phyloP scores from a whole-genome alignment of 345 rosid species.

The Isatis tinctoria region DNA sequence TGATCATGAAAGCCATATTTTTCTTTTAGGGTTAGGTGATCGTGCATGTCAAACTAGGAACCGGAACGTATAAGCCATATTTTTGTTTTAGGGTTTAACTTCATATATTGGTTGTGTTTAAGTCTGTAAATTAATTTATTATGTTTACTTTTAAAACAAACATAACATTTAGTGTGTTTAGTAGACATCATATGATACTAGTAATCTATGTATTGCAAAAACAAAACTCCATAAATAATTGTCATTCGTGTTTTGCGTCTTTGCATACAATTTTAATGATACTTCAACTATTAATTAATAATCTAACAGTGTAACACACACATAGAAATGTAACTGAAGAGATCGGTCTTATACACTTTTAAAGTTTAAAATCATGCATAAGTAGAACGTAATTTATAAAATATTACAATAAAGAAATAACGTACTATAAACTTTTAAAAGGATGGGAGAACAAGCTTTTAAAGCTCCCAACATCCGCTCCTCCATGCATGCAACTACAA shows the following conservation, averaged over 20 bases:
- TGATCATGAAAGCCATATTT: neutral
- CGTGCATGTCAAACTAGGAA: slow-evolving; percentile 13
- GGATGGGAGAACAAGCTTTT: slow-evolving; percentile 1
- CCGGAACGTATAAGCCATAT: neutral
- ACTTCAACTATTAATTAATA: neutral
- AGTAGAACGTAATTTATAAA: neutral
- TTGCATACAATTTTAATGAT: neutral
- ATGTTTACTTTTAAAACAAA: neutral
- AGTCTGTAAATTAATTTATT: neutral
- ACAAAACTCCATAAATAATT: neutral
- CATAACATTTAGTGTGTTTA: neutral
- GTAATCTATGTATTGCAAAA: neutral
- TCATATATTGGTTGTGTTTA: neutral
- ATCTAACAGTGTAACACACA: neutral
- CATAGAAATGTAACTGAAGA: neutral
- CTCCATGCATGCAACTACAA: slow-evolving; percentile 24
- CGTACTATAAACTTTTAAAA: neutral
- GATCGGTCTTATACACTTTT: neutral
- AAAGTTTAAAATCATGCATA: neutral
- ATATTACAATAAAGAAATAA: neutral
- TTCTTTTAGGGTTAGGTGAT: neutral
- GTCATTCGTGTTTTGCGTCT: neutral
- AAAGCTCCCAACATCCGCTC: slow-evolving; percentile 22
- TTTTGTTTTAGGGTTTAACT: neutral
- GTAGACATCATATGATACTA: neutral